These are phyloP conservation scores for Talaromyces sp. DNA, from an alignment of 2,329 filamentous ascomycete species.

Conservation along the genomic window DNA sequence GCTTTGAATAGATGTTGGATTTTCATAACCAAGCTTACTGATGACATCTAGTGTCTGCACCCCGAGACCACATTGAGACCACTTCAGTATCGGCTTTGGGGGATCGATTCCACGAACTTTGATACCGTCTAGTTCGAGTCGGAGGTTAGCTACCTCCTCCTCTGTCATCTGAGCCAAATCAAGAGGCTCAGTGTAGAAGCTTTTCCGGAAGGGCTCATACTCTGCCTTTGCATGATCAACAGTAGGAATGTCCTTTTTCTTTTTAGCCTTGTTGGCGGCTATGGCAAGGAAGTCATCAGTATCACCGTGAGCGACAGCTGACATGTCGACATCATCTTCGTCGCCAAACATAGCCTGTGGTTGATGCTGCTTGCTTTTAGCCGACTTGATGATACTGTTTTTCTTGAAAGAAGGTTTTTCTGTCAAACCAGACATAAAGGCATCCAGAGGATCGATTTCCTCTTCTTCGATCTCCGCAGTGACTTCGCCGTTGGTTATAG, in stretches of 20 bases:
- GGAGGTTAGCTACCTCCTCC: constrained; percentile 75
- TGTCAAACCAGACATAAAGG: constrained; percentile 80
- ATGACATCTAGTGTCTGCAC: constrained; percentile 85
- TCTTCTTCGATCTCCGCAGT: constrained; percentile 51
- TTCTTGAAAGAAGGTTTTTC: constrained; percentile 49
- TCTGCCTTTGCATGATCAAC: constrained; percentile 85
- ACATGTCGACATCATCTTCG: constrained; percentile 66
- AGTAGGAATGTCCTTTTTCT: constrained; percentile 92
- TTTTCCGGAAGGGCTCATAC: constrained; percentile 82
- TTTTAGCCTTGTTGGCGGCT: constrained; percentile 60
- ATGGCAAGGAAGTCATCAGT: constrained; percentile 64
- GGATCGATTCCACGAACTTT: constrained; percentile 86
- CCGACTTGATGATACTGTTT: constrained; percentile 32
- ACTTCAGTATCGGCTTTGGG: constrained; percentile 91
- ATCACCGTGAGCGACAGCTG: constrained; percentile 59
- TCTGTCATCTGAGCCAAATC: constrained; percentile 81
- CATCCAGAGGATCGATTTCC: constrained; percentile 83
- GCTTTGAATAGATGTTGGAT: constrained; percentile 89
- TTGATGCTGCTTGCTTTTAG: constrained; percentile 57
- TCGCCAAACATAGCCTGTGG: constrained; percentile 87
- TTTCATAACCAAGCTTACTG: constrained; percentile 74
- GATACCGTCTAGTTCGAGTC: constrained; percentile 89
- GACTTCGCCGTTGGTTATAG: constrained; percentile 36
- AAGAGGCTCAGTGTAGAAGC: constrained; percentile 88
- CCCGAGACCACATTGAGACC: constrained; percentile 90